Evolutionary conservation across 2,329 filamentous ascomycete species (phyloP), one percentile per base, ranked within the genome.

Genomic region (Fusarium veterinarium): DNA sequence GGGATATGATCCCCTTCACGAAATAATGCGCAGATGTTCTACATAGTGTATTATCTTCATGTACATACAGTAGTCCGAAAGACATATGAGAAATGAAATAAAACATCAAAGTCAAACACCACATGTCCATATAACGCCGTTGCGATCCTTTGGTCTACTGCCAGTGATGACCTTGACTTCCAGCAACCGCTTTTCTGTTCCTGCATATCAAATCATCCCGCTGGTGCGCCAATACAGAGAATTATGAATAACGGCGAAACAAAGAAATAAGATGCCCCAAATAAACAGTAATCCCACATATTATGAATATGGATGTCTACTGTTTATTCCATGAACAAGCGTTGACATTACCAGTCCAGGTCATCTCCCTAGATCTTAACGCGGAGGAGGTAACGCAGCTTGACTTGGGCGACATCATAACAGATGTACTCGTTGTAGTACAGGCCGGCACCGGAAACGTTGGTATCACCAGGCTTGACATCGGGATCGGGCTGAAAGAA

Each of bases 361-460:
- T 3, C 23, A 13, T 8, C 16, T 30, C 16, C 31, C 63, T 79
- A 80, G 82, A 89, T 87, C 77, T 86, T 86, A 52, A 93, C 88
- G 10, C 89, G 87, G 77, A 94, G 87, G 8, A 94, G 84, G 76
- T 94, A 94, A 9, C 92, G 87, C 9, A 94, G 84, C 46, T 90
- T 90, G 38, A 94, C 87, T 79, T 94, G 92, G 1, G 90, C 85
- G 6, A 92, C 83, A 72, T 94, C 87, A 76, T 94, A 94, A 57
- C 86, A 86, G 69, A 94, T 93, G 79, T 91, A 94, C 82, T 94
- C 92, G 77, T 94, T 94, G 82, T 94, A 94, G 55, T 82, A 79
- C 28, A 94, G 83, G 33, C 79, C 81, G 1, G 88, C 85, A 16
- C 80, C 76, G 0, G 71, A 37, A 1, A 89, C 79, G 1, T 84